phyloP scores from a whole-genome alignment of 129 eudicot species.

The Sambucus nigra region DNA sequence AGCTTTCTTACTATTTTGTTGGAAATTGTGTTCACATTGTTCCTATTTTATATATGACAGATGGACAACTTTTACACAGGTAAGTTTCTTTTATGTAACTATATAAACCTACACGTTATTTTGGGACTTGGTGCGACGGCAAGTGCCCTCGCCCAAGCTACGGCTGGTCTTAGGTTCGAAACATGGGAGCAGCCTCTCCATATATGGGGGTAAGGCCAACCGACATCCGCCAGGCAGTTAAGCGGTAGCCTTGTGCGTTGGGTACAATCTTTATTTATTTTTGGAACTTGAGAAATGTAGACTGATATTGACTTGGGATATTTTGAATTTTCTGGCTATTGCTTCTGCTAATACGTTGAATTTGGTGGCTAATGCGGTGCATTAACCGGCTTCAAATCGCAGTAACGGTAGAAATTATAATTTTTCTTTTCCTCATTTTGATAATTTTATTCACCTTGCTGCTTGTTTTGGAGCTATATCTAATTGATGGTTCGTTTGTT shows the following conservation, averaged over 20 bases:
- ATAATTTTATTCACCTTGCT: not conserved
- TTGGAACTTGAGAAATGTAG: no score
- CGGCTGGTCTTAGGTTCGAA: no score
- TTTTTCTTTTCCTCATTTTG: not conserved
- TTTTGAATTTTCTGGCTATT: constrained; percentile 4
- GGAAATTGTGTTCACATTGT: not conserved
- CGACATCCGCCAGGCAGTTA: no score
- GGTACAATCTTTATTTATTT: no score
- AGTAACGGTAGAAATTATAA: constrained; percentile 59
- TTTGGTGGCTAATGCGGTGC: constrained; percentile 17
- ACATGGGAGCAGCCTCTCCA: no score
- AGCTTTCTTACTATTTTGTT: not conserved
- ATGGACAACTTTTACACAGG: constrained; percentile 99
- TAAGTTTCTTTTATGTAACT: constrained; percentile 17
- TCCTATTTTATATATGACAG: constrained; percentile 23
- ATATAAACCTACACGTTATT: not conserved
- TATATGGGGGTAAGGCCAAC: no score
- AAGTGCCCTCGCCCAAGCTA: no score
- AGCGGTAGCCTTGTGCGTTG: no score
- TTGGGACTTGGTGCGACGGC: not conserved
- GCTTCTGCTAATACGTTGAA: constrained; percentile 13
- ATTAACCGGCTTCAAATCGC: constrained; percentile 15
- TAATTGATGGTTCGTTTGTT: constrained; percentile 5
- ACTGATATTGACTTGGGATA: constrained; percentile 5
- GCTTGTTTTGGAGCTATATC: not conserved